Conservation (phyloP, 805 yeast genomes). For the Scheffersomyces stipitis region DNA sequence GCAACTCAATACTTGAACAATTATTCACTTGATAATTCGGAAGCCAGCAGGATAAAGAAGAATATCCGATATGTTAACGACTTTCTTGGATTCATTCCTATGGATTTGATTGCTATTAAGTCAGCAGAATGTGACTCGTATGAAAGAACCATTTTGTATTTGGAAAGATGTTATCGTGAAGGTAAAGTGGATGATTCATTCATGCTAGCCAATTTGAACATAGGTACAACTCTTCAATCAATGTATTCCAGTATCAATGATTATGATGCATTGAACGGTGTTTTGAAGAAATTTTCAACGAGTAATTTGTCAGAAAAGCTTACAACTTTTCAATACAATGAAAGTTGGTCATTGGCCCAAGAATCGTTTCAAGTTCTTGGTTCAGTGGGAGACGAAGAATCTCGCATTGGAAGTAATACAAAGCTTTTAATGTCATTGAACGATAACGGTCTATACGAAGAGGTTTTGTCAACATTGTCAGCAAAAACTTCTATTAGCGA, state of each 20-base stretch:
- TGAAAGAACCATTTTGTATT: constrained; percentile 82
- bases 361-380: constrained; percentile 76
- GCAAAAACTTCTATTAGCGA: constrained; percentile 22
- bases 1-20: constrained; percentile 34
- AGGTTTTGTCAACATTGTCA: constrained; percentile 54
- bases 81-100: constrained; percentile 60
- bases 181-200: constrained; percentile 21
- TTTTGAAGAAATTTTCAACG: constrained; percentile 68
- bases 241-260: constrained; percentile 89
- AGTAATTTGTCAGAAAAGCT: constrained; percentile 73
- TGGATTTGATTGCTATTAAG: constrained; percentile 68
- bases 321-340: constrained; percentile 77
- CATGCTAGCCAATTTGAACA: constrained; percentile 34
- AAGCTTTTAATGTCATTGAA: constrained; percentile 69
- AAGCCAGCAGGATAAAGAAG: constrained; percentile 22
- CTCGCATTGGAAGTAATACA: constrained; percentile 40
- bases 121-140: constrained; percentile 82
- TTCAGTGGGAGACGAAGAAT: constrained; percentile 25
- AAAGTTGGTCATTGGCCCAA: constrained; percentile 84
- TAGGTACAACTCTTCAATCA: constrained; percentile 57
- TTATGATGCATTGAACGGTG: constrained; percentile 86
- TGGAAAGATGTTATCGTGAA: constrained; percentile 70
- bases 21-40: constrained; percentile 15
- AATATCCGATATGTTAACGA: constrained; percentile 35
- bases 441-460: constrained; percentile 74